A percentile compares a stretch with the other conserved stretches of the same genome.
Evolutionary conservation across 352 stramenopile genomes (phyloP).

Genomic region (Peronospora tabacina): DNA sequence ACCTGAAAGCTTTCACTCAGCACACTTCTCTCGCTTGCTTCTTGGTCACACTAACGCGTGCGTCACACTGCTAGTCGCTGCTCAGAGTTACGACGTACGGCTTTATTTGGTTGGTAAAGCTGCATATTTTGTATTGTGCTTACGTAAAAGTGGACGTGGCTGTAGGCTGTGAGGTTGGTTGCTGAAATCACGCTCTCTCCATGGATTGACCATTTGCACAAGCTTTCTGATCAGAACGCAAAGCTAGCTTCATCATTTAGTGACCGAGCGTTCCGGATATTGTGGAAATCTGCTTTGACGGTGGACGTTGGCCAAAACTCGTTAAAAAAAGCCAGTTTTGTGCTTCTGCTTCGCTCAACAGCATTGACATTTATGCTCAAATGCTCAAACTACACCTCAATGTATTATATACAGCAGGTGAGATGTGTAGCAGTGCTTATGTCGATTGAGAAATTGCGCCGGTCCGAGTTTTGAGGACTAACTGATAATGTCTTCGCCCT

Average conservation of each 20-base stretch:
- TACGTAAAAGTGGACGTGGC: slow-evolving; percentile 1
- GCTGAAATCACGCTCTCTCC: slow-evolving; percentile 20
- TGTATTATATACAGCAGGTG: slow-evolving; percentile 61
- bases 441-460: background rate
- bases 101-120: background rate
- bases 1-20: slow-evolving; percentile 30
- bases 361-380: slow-evolving; percentile 59
- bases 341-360: slow-evolving; percentile 37
- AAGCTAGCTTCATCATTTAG: slow-evolving; percentile 56
- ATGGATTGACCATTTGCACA: slow-evolving; percentile 55
- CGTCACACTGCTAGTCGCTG: slow-evolving; percentile 27
- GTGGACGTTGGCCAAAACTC: slow-evolving; percentile 24
- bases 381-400: slow-evolving; percentile 50
- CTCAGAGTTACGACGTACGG: slow-evolving; percentile 33
- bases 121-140: slow-evolving; percentile 3
- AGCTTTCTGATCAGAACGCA: slow-evolving; percentile 28
- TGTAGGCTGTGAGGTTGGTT: slow-evolving; percentile 26
- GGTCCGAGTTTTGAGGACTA: background rate
- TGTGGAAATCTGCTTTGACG: slow-evolving; percentile 58
- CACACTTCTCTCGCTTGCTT: slow-evolving; percentile 44
- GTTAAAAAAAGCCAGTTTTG: slow-evolving; percentile 8
- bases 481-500: background rate
- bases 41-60: slow-evolving; percentile 39
- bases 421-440: background rate
- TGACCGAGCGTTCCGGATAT: slow-evolving; percentile 55